phyloP scores from a whole-genome alignment of 306 rosid species.

The Pueraria montana region DNA sequence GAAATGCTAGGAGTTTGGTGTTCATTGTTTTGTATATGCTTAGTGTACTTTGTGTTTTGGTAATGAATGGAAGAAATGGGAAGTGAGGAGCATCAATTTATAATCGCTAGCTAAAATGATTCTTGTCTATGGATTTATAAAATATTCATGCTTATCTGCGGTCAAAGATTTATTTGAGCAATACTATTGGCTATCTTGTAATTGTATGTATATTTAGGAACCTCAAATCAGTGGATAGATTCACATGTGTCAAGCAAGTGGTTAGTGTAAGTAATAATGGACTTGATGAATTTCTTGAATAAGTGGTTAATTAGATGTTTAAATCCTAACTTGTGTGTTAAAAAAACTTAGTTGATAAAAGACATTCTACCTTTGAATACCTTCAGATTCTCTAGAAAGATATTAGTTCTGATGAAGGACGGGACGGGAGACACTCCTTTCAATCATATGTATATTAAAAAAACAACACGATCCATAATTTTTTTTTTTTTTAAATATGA shows the following conservation, averaged over 20 bases:
- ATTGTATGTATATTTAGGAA: not conserved
- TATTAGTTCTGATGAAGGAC: no score
- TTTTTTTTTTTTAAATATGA: no score
- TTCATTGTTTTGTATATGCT: slow-evolving; percentile 35
- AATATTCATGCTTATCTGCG: not conserved
- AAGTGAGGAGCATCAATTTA: not conserved
- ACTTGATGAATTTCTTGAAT: no score
- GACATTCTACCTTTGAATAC: no score
- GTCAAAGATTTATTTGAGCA: not conserved
- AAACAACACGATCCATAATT: no score
- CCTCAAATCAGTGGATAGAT: not conserved
- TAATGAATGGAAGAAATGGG: not conserved
- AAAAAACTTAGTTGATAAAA: no score
- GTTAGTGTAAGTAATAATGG: no score
- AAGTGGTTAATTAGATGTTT: no score
- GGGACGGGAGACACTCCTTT: no score
- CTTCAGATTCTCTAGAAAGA: no score
- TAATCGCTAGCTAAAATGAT: not conserved
- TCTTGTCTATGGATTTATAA: not conserved
- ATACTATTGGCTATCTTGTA: not conserved
- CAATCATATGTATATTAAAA: no score
- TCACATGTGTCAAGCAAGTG: not conserved
- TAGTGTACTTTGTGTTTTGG: not conserved
- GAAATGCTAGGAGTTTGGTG: not conserved
- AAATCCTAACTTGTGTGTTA: no score